Evolutionary conservation across 306 rosid species (phyloP).

Genomic region (Boehmeria nivea): DNA sequence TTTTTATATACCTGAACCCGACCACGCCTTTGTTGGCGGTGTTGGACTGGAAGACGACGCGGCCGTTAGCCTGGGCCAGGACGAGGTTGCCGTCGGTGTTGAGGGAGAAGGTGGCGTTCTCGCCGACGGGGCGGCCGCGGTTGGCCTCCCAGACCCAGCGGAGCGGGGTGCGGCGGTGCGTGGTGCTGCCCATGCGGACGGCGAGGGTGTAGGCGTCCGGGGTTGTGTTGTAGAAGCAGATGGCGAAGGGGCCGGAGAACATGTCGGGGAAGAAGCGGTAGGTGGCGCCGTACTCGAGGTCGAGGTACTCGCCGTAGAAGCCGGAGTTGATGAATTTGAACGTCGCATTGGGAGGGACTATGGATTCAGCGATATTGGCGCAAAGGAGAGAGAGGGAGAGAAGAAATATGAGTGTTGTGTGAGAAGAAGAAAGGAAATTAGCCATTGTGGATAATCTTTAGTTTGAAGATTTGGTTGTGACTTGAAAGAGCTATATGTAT

Average conservation of each 20-base stretch:
- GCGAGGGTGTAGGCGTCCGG: slow-evolving; percentile 66
- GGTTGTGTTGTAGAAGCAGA: slow-evolving; percentile 65
- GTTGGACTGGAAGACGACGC: slow-evolving; percentile 56
- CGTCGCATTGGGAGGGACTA: slow-evolving; percentile 47
- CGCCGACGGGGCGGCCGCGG: slow-evolving; percentile 55
- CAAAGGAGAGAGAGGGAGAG: slow-evolving; percentile 18
- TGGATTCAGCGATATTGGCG: slow-evolving; percentile 19
- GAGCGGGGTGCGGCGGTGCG: slow-evolving; percentile 32
- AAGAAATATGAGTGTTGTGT: slow-evolving; percentile 3
- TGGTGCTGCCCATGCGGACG: slow-evolving; percentile 42
- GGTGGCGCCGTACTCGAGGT: slow-evolving; percentile 42
- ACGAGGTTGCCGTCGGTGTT: slow-evolving; percentile 51
- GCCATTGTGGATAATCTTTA: slow-evolving; percentile 3
- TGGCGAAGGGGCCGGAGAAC: slow-evolving; percentile 39
- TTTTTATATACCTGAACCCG: no score
- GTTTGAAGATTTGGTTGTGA: no score
- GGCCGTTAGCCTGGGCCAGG: slow-evolving; percentile 47
- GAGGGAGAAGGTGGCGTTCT: slow-evolving; percentile 53
- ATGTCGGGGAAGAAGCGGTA: slow-evolving; percentile 24
- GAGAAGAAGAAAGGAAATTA: not conserved
- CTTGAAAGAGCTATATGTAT: no score
- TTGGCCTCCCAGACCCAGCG: slow-evolving; percentile 88
- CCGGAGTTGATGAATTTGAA: slow-evolving; percentile 43
- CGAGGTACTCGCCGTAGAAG: slow-evolving; percentile 30
- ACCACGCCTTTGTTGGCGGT: slow-evolving; percentile 48